Conservation (phyloP, 768 basidiomycete species). For the Lactarius evosmus region DNA sequence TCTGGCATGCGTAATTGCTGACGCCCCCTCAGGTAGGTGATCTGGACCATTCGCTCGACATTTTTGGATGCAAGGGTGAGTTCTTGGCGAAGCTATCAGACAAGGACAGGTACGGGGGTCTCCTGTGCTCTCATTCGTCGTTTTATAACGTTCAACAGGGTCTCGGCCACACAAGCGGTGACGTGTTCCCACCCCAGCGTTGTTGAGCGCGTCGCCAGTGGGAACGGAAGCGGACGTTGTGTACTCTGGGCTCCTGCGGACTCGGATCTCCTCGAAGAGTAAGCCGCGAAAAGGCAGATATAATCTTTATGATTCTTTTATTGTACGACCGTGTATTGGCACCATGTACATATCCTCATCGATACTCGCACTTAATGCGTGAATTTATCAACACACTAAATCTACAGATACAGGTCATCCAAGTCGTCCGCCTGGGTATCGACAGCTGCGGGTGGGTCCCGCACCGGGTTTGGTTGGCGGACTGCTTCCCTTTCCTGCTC, state of each 20-base stretch:
- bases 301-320: neutral
- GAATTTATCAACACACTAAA: neutral
- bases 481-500: constrained; percentile 13
- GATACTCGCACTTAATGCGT: neutral
- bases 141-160: constrained; percentile 42
- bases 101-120: constrained; percentile 50
- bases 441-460: neutral
- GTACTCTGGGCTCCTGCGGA: constrained; percentile 69
- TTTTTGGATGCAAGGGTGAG: constrained; percentile 76
- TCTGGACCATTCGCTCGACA: constrained; percentile 75
- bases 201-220: constrained; percentile 70
- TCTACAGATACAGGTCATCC: constrained; percentile 60
- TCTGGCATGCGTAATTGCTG: neutral
- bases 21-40: constrained; percentile 55
- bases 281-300: neutral
- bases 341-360: neutral
- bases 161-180: constrained; percentile 87
- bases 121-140: neutral
- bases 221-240: constrained; percentile 77
- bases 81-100: constrained; percentile 54
- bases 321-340: constrained; percentile 2
- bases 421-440: constrained; percentile 35
- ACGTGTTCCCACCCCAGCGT: constrained; percentile 79
- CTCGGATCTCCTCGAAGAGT: constrained; percentile 23
- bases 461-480: constrained; percentile 1